Evolutionary conservation across 2,329 filamentous ascomycete genomes (phyloP), one percentile per base, ranked within the genome.

Genomic region (Penicillium sp.): DNA sequence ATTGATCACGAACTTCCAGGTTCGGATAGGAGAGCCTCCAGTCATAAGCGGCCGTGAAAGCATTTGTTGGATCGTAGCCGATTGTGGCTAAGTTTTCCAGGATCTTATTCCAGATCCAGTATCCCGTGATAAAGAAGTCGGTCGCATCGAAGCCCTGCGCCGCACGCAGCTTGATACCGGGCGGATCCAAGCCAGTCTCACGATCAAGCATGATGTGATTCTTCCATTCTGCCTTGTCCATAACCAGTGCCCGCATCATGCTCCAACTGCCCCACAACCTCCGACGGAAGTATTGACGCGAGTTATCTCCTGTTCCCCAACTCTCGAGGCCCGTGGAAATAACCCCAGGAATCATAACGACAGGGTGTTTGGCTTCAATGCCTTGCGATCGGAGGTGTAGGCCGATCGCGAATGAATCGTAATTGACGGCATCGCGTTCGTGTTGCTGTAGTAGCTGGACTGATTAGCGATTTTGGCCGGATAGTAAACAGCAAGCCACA

Each of bases 61-160:
- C 85, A 65, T 87, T 87, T 2, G 82, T 85, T 23, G 94, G 93
- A 69, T 99, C 94, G 72, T 99, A 99, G 14, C 94, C 94, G 55
- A 99, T 89, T 0, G 92, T 94, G 0, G 94, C 94, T 49, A 99
- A 80, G 68, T 99, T 99, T 76, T 99, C 94, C 48, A 99, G 81
- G 57, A 99, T 97, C 76, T 97, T 97, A 77, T 90, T 97, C 92
- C 92, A 97, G 57, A 99, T 97, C 94, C 94, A 99, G 76, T 99
- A 99, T 4, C 86, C 85, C 2, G 85, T 86, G 61, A 87, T 86
- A 63, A 79, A 80, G 68, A 99, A 99, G 75, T 99, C 94, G 11
- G 94, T 92, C 2, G 94, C 94, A 74, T 99, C 94, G 66, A 99
- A 99, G 2, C 94, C 94, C 72, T 97, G 94, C 0, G 94, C 92